Percentiles rank a stretch among this genome's conserved stretches.
These are phyloP conservation scores for Oidium heveae DNA, from an alignment of 2,329 filamentous ascomycete species.

Conservation along the genomic window DNA sequence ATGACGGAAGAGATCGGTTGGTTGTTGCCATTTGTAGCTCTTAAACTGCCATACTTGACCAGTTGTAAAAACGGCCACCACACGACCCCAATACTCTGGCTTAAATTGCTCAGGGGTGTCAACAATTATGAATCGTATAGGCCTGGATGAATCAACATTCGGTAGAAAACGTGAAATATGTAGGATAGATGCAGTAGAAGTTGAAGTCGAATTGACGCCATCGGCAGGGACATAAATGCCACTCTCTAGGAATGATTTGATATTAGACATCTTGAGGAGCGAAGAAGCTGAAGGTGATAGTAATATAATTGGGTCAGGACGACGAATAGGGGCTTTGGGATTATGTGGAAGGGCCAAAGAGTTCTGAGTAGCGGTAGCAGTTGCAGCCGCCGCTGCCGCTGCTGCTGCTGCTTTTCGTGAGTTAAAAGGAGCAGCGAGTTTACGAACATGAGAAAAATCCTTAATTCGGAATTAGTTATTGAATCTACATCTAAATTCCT, in stretches of 20 bases:
- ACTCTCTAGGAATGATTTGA: conserved; percentile 75
- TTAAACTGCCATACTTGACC: conserved; percentile 98
- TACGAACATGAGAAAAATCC: conserved; percentile 89
- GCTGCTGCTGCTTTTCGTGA: conserved; percentile 25
- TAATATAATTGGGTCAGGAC: conserved; percentile 73
- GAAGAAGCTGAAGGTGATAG: conserved; percentile 90
- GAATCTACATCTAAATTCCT: neutral
- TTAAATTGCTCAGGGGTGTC: conserved; percentile 89
- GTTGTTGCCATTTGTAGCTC: conserved; percentile 83
- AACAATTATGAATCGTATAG: conserved; percentile 83
- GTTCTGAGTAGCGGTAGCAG: conserved; percentile 14
- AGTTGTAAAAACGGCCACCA: conserved; percentile 92
- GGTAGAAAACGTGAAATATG: conserved; percentile 61
- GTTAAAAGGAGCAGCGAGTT: conserved; percentile 57
- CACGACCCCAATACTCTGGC: conserved; percentile 87
- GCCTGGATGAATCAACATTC: conserved; percentile 39
- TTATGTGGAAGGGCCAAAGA: conserved; percentile 27
- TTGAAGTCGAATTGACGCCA: conserved; percentile 27
- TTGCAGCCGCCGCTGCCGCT: conserved; percentile 14
- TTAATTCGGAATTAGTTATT: conserved; percentile 17
- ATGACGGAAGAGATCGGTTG: conserved; percentile 71
- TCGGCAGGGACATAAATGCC: conserved; percentile 62
- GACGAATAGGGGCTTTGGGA: conserved; percentile 23
- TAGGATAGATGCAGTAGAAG: conserved; percentile 46
- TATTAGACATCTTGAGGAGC: conserved; percentile 82